Evolutionary conservation across 2,329 filamentous ascomycete genomes (phyloP), one percentile per base, ranked within the genome.

Genomic region (Clarireedia homoeocarpa): DNA sequence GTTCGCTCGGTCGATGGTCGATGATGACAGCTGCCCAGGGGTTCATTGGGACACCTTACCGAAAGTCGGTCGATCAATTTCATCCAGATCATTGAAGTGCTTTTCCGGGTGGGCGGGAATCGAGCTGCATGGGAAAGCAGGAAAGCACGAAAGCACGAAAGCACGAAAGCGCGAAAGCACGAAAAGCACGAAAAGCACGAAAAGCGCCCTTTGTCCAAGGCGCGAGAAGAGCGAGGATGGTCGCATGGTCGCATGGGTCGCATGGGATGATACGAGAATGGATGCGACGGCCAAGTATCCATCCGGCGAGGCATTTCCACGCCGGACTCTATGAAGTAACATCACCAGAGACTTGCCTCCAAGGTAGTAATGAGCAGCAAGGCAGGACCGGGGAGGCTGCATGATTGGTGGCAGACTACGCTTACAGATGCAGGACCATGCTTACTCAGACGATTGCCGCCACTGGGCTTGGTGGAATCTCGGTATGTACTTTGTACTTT

Each of bases 371-470:
- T n/a, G 39, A 42, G 39, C 39, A 42, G 17, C 39, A 42, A 17
- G 39, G 39, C 9, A 42, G 39, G 17, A n/a, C 39, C 7, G 17
- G 51, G 27, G 51, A 5, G 44, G 24, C 34, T 12, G 49, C 24
- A 24, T 26, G 49, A 27, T 40, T 36, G 17, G 49, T 40, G 9
- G 26, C 6, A 15, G 23, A 49, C 27, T 4, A 49, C 44, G 51
- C 42, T 54, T 49, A 54, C 51, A 49, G 27, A 54, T 54, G 24
- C 45, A 54, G 48, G 51, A 40, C n/a, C 12, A 48, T 54, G 51
- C 51, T 54, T 54, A 54, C 51, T 54, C 51, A 54, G 51, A 49
- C 14, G 7, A 27, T 6, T 14, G 23, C 27, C 44, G 27, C 34
- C 51, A 53, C 44, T 26, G 14, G 42, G 20, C 36, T 46, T 49